Evolutionary conservation across 2,329 filamentous ascomycete species (phyloP), one percentile per base, ranked within the genome.

Genomic region (Paecilomyces fulvus): DNA sequence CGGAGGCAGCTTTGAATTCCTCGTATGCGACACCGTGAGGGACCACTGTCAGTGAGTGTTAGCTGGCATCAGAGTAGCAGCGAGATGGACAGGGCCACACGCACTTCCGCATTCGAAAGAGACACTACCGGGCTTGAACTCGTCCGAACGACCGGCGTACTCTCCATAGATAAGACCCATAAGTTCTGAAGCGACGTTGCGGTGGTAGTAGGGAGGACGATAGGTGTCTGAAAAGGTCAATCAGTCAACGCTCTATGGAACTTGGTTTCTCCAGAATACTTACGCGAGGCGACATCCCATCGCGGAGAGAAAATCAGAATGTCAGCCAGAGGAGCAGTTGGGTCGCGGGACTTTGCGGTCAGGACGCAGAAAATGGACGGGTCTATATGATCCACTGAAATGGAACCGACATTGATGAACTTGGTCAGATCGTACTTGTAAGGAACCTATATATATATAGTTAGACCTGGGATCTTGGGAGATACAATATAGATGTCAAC

Each of bases 371-470:
- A 74, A 33, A 75, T 69, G 8, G 71, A 73, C 1, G 73, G 73
- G 55, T 76, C 73, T 23, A 70, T 71, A 49, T 76, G 70, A 30
- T 76, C 73, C 28, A 70, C 69, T 2, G 69, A 69, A n/a, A 73
- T 69, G 14, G 67, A 73, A 21, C 70, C 72, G 31, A 75, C 64
- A 23, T 73, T 73, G 55, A 73, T 67, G 48, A 74, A 75, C 30
- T 72, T 73, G 31, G 70, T 73, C 55, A 75, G 57, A 37, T 73
- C 72, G 54, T 75, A 76, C 62, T 76, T 76, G 62, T 70, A 74
- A 3, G 72, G 72, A 2, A 69, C 61, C 68, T 71, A 31, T 10
- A n/a, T 21, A 21, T 21, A n/a, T 3, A 21, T 20, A 52, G 43
- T 57, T 43, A 57, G 53, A 10, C n/a, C 10, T 25, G 55, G n/a